Evolutionary conservation across 202 grass and related monocot genomes (phyloP).

Genomic region (Panicum virgatum): DNA sequence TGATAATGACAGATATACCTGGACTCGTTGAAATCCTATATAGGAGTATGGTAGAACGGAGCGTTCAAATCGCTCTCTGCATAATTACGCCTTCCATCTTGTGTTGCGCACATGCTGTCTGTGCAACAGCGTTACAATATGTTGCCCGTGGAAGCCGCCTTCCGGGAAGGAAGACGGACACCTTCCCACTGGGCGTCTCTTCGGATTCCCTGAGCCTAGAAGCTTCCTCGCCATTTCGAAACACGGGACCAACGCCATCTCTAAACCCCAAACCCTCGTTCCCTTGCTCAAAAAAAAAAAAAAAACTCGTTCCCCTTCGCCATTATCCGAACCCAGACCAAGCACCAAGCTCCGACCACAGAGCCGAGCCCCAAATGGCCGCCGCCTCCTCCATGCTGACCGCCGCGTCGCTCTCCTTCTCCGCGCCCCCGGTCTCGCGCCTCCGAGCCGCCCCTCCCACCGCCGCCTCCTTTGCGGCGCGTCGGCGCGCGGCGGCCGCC

Average conservation of each 20-base stretch:
- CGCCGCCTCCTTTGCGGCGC: constrained; percentile 12
- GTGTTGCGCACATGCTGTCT: not conserved
- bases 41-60: not conserved
- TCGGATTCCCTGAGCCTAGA: constrained; percentile 5
- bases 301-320: constrained; percentile 23
- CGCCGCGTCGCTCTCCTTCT: constrained; percentile 38
- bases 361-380: constrained; percentile 38
- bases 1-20: not conserved
- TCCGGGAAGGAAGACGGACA: not conserved
- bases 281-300: too few species aligned
- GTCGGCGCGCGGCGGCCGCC: not conserved
- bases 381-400: constrained; percentile 40
- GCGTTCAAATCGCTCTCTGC: not conserved
- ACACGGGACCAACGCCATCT: not conserved
- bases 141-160: not conserved
- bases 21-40: not conserved
- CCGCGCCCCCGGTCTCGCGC: constrained; percentile 5
- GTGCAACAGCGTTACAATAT: too few species aligned
- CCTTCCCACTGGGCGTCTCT: not conserved
- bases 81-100: not conserved
- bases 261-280: constrained; percentile 28
- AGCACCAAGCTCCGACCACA: constrained; percentile 16
- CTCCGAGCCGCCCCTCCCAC: not conserved
- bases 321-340: constrained; percentile 31
- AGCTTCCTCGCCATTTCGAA: constrained; percentile 7